Conservation (phyloP, 306 rosid species). For the Mimosa pudica region DNA sequence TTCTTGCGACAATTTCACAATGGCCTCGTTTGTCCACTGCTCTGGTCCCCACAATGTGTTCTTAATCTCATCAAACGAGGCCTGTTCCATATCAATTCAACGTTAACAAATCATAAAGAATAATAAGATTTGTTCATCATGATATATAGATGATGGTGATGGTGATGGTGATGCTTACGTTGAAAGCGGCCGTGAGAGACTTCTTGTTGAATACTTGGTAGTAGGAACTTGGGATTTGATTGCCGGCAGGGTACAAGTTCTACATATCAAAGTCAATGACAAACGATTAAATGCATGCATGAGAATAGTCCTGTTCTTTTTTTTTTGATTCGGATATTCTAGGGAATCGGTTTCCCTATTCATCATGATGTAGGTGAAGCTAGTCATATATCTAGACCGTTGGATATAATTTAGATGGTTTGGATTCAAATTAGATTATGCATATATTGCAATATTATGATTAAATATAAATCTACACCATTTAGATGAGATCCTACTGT, state of each 20-base stretch:
- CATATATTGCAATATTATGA: too few relatives aligned
- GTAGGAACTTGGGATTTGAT: constrained; percentile 27
- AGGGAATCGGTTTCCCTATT: too few relatives aligned
- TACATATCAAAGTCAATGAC: neutral
- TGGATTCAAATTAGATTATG: too few relatives aligned
- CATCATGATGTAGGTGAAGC: too few relatives aligned
- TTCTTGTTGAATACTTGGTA: constrained; percentile 30
- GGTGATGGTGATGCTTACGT: constrained; percentile 22
- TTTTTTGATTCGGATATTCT: neutral
- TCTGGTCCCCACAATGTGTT: neutral
- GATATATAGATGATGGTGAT: too few relatives aligned
- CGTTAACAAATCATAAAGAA: too few relatives aligned
- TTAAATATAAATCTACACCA: too few relatives aligned
- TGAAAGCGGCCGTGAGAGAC: constrained; percentile 32
- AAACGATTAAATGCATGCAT: neutral
- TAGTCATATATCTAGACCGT: too few relatives aligned
- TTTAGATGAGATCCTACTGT: too few relatives aligned
- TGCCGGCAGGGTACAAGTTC: constrained; percentile 27
- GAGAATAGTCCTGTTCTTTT: neutral
- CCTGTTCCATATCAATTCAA: neutral
- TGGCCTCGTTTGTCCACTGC: neutral
- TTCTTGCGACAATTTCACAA: constrained; percentile 27
- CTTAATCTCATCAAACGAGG: neutral
- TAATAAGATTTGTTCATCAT: neutral
- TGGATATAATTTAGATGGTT: too few relatives aligned